Conservation (phyloP, 2,329 filamentous ascomycete genomes). For the Colletotrichum orbiculare region DNA sequence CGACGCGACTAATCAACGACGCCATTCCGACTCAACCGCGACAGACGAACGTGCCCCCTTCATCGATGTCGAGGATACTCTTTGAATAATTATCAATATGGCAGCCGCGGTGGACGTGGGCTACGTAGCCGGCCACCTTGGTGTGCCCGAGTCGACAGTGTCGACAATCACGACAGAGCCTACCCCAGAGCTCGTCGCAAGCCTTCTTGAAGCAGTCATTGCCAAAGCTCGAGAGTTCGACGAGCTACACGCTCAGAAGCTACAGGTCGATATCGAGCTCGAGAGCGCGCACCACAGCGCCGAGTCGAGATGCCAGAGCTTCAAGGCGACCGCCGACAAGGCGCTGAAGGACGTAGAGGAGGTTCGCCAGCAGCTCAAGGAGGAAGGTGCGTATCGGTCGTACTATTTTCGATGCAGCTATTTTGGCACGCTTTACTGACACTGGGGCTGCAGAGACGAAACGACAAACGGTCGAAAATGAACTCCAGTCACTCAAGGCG, state of each 20-base stretch:
- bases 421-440: neutral
- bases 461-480: conserved; percentile 80
- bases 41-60: neutral
- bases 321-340: conserved; percentile 86
- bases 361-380: conserved; percentile 81
- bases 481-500: conserved; percentile 82
- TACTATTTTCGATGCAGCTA: neutral
- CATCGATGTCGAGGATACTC: conserved; percentile 29
- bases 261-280: conserved; percentile 90
- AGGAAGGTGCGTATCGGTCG: conserved; percentile 72
- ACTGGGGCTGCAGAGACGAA: conserved; percentile 70
- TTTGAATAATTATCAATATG: conserved; percentile 45
- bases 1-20: conserved; percentile 19
- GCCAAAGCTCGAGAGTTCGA: conserved; percentile 86
- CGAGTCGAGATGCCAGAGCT: conserved; percentile 83
- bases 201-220: conserved; percentile 79
- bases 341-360: conserved; percentile 86
- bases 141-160: conserved; percentile 73
- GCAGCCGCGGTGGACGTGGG: conserved; percentile 71
- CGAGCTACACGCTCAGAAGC: conserved; percentile 84
- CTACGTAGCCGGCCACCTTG: conserved; percentile 79
- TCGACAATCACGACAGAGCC: conserved; percentile 72
- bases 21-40: neutral
- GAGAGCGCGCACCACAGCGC: conserved; percentile 88
- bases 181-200: conserved; percentile 81